These are phyloP conservation scores for Annulohypoxylon moriforme DNA, from an alignment of 495 filamentous ascomycete genomes.

Conservation along the genomic window DNA sequence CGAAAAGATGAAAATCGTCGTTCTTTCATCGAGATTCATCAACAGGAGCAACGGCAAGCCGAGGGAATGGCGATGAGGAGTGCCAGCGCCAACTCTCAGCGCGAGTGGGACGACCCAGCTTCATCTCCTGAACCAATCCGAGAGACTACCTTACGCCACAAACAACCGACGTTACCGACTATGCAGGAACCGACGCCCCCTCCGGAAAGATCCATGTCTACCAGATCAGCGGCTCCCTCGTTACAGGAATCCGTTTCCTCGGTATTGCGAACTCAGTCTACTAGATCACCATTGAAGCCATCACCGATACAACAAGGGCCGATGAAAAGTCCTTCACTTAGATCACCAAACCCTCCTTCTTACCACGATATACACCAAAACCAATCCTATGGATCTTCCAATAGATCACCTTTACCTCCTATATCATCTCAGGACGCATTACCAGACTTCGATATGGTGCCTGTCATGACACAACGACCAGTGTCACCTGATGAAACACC, in stretches of 20 bases:
- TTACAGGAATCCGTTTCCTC: conserved; percentile 47
- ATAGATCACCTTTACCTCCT: conserved; percentile 40
- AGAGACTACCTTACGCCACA: conserved; percentile 28
- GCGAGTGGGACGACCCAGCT: conserved; percentile 40
- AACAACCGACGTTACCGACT: conserved; percentile 23
- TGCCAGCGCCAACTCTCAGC: conserved; percentile 42
- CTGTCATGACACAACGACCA: conserved; percentile 29
- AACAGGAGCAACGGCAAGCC: conserved; percentile 76
- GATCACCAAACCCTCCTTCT: conserved; percentile 34
- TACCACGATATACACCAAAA: conserved; percentile 18
- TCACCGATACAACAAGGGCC: conserved; percentile 38
- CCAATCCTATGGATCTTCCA: conserved; percentile 14
- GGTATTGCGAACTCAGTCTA: conserved; percentile 46
- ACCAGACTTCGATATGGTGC: conserved; percentile 42
- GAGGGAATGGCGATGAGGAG: conserved; percentile 69
- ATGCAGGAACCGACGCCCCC: conserved; percentile 41
- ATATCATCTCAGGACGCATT: conserved; percentile 30
- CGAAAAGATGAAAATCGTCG: conserved; percentile 57
- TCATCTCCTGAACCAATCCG: conserved; percentile 46
- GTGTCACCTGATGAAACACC: conserved; percentile 43
- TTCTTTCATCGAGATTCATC: conserved; percentile 67
- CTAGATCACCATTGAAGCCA: conserved; percentile 38
- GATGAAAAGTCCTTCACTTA: conserved; percentile 34
- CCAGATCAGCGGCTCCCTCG: conserved; percentile 32
- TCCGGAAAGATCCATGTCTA: conserved; percentile 41